Conservation (phyloP, 2,329 filamentous ascomycete species). For the Fusarium sublunatum region DNA sequence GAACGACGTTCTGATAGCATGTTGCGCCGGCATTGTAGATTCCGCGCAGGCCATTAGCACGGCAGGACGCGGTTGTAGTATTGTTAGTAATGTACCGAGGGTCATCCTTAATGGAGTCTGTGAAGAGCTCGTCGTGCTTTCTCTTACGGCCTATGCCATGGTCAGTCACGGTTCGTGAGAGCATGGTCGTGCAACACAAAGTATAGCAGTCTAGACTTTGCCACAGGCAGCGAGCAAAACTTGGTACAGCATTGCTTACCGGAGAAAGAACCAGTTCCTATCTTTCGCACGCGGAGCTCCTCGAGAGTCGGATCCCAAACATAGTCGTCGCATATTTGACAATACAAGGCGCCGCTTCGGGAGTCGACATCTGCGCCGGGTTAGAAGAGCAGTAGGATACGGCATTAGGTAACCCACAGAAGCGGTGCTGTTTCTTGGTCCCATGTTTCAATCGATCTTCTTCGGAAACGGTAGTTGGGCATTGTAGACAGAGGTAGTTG, state of each 20-base stretch:
- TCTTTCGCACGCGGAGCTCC: constrained; percentile 76
- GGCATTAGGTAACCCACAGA: constrained; percentile 66
- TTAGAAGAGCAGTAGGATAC: constrained; percentile 40
- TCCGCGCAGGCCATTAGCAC: constrained; percentile 87
- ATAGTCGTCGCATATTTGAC: constrained; percentile 83
- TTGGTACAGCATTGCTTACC: constrained; percentile 57
- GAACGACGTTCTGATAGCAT: constrained; percentile 96
- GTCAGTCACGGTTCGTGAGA: constrained; percentile 7
- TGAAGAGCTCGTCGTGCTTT: constrained; percentile 78
- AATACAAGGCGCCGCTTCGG: constrained; percentile 78
- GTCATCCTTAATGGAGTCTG: constrained; percentile 74
- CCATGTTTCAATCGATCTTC: constrained; percentile 75
- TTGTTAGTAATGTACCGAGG: constrained; percentile 81
- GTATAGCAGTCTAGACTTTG: not conserved
- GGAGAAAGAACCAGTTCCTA: constrained; percentile 72
- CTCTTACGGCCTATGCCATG: constrained; percentile 71
- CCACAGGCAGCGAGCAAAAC: not conserved
- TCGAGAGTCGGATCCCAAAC: constrained; percentile 86
- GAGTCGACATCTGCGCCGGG: constrained; percentile 76
- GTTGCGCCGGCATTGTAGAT: constrained; percentile 99
- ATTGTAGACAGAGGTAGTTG: constrained; percentile 80
- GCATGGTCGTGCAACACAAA: not conserved
- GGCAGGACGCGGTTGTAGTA: constrained; percentile 82
- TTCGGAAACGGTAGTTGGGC: constrained; percentile 73
- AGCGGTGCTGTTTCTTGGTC: constrained; percentile 75